phyloP scores from a whole-genome alignment of 2,329 filamentous ascomycete genomes.

The Claviceps digitariae region DNA sequence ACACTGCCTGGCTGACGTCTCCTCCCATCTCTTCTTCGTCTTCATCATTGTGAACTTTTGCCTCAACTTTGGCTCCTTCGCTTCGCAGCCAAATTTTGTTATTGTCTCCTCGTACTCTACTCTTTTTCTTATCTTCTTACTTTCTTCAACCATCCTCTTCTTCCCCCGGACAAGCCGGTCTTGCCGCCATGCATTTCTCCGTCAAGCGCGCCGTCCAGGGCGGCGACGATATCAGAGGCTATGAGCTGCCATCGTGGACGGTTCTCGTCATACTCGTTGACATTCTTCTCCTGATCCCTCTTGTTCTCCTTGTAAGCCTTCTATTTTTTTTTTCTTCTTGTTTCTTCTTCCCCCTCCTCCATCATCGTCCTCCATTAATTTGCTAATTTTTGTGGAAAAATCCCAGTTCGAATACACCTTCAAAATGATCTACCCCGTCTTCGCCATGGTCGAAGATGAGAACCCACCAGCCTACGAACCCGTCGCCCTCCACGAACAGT shows the following conservation, averaged over 20 bases:
- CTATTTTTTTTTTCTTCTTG: neutral
- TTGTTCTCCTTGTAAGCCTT: constrained; percentile 28
- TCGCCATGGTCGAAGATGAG: constrained; percentile 46
- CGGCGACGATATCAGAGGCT: constrained; percentile 10
- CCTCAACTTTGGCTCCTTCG: neutral
- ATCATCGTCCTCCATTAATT: neutral
- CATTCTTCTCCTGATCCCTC: constrained; percentile 30
- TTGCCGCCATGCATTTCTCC: constrained; percentile 7
- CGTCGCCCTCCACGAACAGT: constrained; percentile 28
- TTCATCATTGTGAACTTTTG: neutral
- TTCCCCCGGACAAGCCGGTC: neutral
- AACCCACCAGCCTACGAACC: constrained; percentile 41
- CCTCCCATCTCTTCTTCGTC: neutral
- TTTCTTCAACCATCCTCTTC: neutral
- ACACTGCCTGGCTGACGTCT: neutral
- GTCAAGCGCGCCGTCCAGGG: constrained; percentile 22
- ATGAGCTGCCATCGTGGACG: constrained; percentile 27
- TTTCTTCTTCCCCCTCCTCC: neutral
- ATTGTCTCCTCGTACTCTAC: too few species aligned
- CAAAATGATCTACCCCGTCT: constrained; percentile 34
- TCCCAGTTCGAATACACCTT: constrained; percentile 37
- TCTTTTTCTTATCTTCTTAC: neutral
- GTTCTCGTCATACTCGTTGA: constrained; percentile 25
- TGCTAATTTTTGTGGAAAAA: neutral
- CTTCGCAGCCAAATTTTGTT: neutral